A percentile compares a stretch with the other conserved stretches of the same genome.
Evolutionary conservation across 805 yeast genomes (phyloP).

Genomic region (Kluyveromyces starmeri): DNA sequence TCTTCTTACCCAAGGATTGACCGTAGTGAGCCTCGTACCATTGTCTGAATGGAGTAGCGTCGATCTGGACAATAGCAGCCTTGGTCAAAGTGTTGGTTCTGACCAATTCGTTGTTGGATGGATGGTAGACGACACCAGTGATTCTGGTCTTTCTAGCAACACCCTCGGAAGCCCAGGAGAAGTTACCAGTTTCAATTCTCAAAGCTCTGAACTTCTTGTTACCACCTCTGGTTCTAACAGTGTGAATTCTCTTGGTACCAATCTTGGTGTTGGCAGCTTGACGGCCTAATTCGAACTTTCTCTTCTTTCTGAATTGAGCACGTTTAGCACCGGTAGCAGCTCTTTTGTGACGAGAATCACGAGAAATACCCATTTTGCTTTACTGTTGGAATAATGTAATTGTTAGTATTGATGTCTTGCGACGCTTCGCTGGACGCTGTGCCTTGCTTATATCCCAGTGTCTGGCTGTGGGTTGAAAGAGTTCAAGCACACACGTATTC

Average conservation of each 20-base stretch:
- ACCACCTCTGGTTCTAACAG: slow-evolving; percentile 99
- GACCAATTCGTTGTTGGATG: slow-evolving; percentile 98
- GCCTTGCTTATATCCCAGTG: too few relatives aligned
- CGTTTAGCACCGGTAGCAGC: slow-evolving; percentile 99
- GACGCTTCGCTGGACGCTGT: too few relatives aligned
- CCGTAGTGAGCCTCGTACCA: slow-evolving; percentile 99
- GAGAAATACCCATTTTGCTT: slow-evolving; percentile 95
- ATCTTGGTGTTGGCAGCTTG: slow-evolving; percentile 99
- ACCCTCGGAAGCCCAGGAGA: slow-evolving; percentile 99
- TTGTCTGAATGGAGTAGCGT: slow-evolving; percentile 99
- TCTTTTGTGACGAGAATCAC: slow-evolving; percentile 99
- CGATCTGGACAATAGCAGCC: slow-evolving; percentile 97
- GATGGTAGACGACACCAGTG: slow-evolving; percentile 96
- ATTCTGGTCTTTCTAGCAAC: slow-evolving; percentile 98
- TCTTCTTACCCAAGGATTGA: slow-evolving; percentile 83
- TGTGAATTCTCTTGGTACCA: slow-evolving; percentile 97
- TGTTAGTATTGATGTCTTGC: too few relatives aligned
- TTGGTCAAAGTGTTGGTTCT: slow-evolving; percentile 99
- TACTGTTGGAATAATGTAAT: slow-evolving; percentile 2
- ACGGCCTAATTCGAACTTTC: slow-evolving; percentile 99
- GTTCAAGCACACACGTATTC: too few relatives aligned
- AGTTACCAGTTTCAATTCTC: slow-evolving; percentile 98
- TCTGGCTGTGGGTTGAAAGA: too few relatives aligned
- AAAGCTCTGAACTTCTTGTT: slow-evolving; percentile 99
- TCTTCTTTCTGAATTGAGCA: slow-evolving; percentile 99